phyloP scores from a whole-genome alignment of 2,329 filamentous ascomycete species.

The Stemphylium lycopersici region DNA sequence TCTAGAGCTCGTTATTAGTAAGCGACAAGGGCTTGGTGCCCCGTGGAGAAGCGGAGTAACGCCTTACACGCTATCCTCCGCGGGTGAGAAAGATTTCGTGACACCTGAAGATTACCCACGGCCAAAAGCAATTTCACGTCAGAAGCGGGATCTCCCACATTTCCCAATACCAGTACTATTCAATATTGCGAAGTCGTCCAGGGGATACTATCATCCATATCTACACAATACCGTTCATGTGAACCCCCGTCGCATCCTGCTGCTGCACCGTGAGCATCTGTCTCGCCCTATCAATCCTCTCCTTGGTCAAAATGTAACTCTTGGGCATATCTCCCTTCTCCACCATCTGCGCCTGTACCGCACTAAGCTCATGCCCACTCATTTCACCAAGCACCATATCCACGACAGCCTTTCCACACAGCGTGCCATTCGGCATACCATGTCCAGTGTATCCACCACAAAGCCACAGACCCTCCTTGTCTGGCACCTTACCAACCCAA shows the following conservation, averaged over 20 bases:
- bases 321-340: slow-evolving; percentile 43
- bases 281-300: slow-evolving; percentile 43
- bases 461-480: slow-evolving; percentile 64
- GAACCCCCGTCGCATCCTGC: slow-evolving; percentile 38
- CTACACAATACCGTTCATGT: slow-evolving; percentile 37
- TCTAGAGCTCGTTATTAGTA: background rate
- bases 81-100: background rate
- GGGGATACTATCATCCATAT: background rate
- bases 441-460: slow-evolving; percentile 73
- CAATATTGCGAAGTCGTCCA: background rate
- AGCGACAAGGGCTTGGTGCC: slow-evolving; percentile 4
- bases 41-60: slow-evolving; percentile 7
- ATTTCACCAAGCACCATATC: slow-evolving; percentile 59
- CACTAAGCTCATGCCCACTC: slow-evolving; percentile 40
- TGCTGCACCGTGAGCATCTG: slow-evolving; percentile 42
- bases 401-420: slow-evolving; percentile 69
- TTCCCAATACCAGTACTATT: too few species aligned
- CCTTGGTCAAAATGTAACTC: slow-evolving; percentile 47
- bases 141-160: too few species aligned
- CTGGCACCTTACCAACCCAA: slow-evolving; percentile 73
- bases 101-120: background rate
- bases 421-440: slow-evolving; percentile 76
- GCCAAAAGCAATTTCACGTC: background rate
- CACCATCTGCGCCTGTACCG: slow-evolving; percentile 42
- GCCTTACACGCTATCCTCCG: slow-evolving; percentile 8